These are phyloP conservation scores for Arthroderma sp. DNA, from an alignment of 2,329 filamentous ascomycete genomes.

Conservation along the genomic window DNA sequence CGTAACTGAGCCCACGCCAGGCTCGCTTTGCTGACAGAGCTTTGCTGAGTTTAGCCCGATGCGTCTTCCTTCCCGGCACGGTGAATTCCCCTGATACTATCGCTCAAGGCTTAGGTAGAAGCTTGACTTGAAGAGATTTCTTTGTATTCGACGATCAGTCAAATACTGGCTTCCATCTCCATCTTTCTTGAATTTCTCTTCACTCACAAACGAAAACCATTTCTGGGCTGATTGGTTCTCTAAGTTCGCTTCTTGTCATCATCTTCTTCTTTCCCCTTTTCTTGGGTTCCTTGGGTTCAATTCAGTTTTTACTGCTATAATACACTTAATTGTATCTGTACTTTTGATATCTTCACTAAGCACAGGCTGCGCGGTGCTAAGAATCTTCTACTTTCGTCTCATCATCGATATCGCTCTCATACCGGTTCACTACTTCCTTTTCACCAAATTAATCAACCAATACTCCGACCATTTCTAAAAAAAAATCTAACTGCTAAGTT, in stretches of 20 bases:
- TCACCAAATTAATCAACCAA: too few species aligned
- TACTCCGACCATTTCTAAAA: too few species aligned
- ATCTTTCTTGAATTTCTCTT: not conserved
- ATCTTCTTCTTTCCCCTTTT: conserved; percentile 1
- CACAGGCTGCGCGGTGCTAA: too few species aligned
- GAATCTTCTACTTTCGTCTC: too few species aligned
- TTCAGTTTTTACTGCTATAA: too few species aligned
- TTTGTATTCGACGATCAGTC: conserved; percentile 1
- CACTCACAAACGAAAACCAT: conserved; percentile 1
- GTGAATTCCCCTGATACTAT: conserved; percentile 2
- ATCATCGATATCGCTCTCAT: too few species aligned
- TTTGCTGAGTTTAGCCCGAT: not conserved
- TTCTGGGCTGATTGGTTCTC: conserved; percentile 5
- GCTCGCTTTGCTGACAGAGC: not conserved
- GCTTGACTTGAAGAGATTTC: not conserved
- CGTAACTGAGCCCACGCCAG: too few species aligned
- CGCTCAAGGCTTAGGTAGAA: not conserved
- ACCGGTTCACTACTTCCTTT: too few species aligned
- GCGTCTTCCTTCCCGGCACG: conserved; percentile 4
- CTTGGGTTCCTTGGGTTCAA: not conserved
- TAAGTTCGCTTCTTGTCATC: not conserved
- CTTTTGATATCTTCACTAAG: too few species aligned
- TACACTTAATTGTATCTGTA: too few species aligned
- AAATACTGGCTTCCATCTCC: conserved; percentile 2
- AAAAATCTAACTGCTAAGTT: not conserved